Evolutionary conservation across 768 basidiomycete species (phyloP), one percentile per base, ranked within the genome.

Genomic region (Myochromella boudieri): DNA sequence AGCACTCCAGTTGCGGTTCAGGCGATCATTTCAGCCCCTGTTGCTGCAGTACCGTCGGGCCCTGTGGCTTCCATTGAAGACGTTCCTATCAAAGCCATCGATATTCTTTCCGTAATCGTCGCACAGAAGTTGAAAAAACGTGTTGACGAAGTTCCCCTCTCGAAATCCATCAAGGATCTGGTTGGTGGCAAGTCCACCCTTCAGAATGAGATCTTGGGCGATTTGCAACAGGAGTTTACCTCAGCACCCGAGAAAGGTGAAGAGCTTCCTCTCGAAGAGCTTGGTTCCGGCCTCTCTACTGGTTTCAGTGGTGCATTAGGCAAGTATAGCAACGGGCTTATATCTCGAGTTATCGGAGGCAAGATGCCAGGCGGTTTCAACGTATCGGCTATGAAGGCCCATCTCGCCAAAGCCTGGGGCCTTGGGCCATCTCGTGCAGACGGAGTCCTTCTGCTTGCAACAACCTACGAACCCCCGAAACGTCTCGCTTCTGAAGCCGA

Each of bases 281-380:
- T 99, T 8, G 97, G 94, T 32, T 79, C 92, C 22, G 85, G 91
- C 12, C 72, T 98, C 26, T 75, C 79, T 8, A 74, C 82, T 44
- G 94, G 94, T 5, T 91, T 90, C 70, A 71, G 81, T 29, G 95
- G 94, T n/a, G 61, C 76, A 4, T 82, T 95, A 21, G 97, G 97
- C 61, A 99, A 98, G 67, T 93, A 98, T 70, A 90, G 90, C 10
- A 86, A 81, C 36, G 86, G 93, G 17, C 78, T 99, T 33, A 77
- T 97, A 42, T 91, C 94, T 22, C 91, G 97, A 46, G 78, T 97
- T 62, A 77, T 97, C 42, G 91, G 94, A 48, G 84, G 85, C 37
- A 99, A 99, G 72, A 95, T 99, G 91, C 97, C 97, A 25, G 97
- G 97, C 64, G 95, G 95, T 27, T 99, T 99, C 82, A 97, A 97